Percentiles rank a stretch among this genome's conserved stretches.
These are phyloP conservation scores for Davidsoniella eucalypti DNA, from an alignment of 2,329 filamentous ascomycete genomes.

Conservation along the genomic window DNA sequence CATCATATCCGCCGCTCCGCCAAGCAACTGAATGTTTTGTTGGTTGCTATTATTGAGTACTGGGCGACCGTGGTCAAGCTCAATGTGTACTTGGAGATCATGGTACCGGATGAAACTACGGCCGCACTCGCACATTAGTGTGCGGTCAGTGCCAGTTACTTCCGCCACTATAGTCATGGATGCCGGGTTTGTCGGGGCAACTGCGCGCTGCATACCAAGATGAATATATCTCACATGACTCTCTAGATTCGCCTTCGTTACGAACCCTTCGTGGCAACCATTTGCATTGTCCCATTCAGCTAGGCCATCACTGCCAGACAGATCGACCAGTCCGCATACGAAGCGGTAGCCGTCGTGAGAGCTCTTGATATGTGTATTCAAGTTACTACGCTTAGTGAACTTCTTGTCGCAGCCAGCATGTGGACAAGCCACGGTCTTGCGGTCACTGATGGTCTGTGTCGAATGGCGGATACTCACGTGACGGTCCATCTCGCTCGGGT, in stretches of 20 bases:
- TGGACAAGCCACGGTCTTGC: constrained; percentile 50
- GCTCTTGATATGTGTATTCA: constrained; percentile 61
- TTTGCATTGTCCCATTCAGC: constrained; percentile 45
- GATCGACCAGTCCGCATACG: constrained; percentile 56
- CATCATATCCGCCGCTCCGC: no score
- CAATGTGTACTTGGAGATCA: constrained; percentile 32
- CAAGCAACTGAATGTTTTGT: no score
- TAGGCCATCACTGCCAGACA: constrained; percentile 32
- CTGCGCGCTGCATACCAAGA: constrained; percentile 36
- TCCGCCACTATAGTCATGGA: constrained; percentile 24
- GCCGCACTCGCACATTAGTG: constrained; percentile 30
- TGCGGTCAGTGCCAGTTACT: constrained; percentile 26
- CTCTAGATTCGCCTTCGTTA: constrained; percentile 61
- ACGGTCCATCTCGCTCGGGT: constrained; percentile 49
- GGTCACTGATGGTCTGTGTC: constrained; percentile 40
- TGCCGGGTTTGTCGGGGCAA: constrained; percentile 17
- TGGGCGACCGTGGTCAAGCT: constrained; percentile 17
- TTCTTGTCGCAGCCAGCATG: constrained; percentile 52
- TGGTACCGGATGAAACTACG: constrained; percentile 32
- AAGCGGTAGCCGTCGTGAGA: constrained; percentile 65
- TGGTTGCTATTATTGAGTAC: no score
- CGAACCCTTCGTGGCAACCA: constrained; percentile 61
- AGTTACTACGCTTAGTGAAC: constrained; percentile 73
- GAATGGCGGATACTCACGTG: constrained; percentile 70
- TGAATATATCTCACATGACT: constrained; percentile 76